Conservation (phyloP, 352 stramenopile genomes). For the Phytophthora constricta region DNA sequence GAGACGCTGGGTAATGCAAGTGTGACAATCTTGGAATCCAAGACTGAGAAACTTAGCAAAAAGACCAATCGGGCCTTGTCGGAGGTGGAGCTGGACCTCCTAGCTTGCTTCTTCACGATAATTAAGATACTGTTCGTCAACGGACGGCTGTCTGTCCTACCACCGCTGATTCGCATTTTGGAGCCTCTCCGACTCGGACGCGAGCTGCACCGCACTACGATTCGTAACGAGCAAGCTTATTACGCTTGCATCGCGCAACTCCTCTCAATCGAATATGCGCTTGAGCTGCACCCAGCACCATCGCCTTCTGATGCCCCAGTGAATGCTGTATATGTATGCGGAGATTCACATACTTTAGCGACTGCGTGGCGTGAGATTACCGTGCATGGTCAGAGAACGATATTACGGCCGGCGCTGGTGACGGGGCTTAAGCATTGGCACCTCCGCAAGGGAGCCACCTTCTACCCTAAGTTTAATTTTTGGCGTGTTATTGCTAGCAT, state of each 20-base stretch:
- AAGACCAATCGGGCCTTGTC: not conserved
- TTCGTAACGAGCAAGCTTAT: constrained; percentile 90
- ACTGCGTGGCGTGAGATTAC: constrained; percentile 83
- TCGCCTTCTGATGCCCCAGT: not conserved
- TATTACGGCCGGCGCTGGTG: constrained; percentile 76
- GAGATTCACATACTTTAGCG: constrained; percentile 93
- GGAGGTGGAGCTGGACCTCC: constrained; percentile 72
- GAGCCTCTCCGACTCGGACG: constrained; percentile 68
- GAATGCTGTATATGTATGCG: constrained; percentile 82
- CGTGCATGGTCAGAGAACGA: constrained; percentile 19
- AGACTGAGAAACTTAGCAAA: constrained; percentile 6
- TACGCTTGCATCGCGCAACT: constrained; percentile 89
- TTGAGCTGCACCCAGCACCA: constrained; percentile 9
- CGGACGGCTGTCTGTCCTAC: constrained; percentile 54
- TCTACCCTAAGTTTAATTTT: constrained; percentile 95
- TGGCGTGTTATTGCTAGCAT: constrained; percentile 68
- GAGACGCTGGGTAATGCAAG: not conserved
- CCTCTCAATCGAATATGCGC: constrained; percentile 51
- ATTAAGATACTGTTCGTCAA: constrained; percentile 89
- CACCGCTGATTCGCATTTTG: constrained; percentile 59
- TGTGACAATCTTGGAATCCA: not conserved
- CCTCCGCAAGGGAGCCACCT: constrained; percentile 79
- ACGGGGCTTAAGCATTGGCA: constrained; percentile 96
- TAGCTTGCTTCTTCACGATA: constrained; percentile 82
- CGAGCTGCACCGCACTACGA: constrained; percentile 79